These are phyloP conservation scores for Piper betle DNA, from an alignment of 164 flowering plant species.

Conservation along the genomic window DNA sequence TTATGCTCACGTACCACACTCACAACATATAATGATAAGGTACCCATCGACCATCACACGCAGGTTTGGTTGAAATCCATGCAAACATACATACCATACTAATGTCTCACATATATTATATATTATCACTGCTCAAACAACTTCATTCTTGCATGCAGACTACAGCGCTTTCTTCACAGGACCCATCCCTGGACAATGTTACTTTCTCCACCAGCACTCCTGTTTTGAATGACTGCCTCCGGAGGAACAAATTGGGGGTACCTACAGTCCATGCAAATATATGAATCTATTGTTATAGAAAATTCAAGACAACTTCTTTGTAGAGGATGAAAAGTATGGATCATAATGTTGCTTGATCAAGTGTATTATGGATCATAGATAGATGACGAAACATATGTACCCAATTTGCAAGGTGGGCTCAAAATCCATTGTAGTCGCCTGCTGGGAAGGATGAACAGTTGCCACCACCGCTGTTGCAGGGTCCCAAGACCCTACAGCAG, in stretches of 20 bases:
- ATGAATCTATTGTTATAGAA: neutral
- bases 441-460: slow-evolving; percentile 30
- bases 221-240: slow-evolving; percentile 16
- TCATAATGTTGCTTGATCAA: no score
- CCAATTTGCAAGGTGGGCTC: slow-evolving; percentile 72
- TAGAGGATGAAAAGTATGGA: no score
- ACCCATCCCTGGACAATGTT: slow-evolving; percentile 25
- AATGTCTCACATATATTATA: no score
- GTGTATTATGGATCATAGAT: no score
- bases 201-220: slow-evolving; percentile 19
- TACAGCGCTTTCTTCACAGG: slow-evolving; percentile 9
- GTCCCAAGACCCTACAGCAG: slow-evolving; percentile 31
- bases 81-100: no score
- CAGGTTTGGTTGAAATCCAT: no score
- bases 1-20: no score
- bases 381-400: slow-evolving; percentile 18
- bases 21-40: no score
- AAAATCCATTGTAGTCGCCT: slow-evolving; percentile 32
- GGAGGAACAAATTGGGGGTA: slow-evolving; percentile 22
- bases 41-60: no score
- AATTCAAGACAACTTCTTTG: neutral
- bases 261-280: slow-evolving; percentile 3
- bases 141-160: no score
- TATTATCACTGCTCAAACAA: no score
- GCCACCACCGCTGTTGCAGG: slow-evolving; percentile 24